Evolutionary conservation across 1,284 basidiomycete species (phyloP).

Genomic region (Gymnopus androsaceus): DNA sequence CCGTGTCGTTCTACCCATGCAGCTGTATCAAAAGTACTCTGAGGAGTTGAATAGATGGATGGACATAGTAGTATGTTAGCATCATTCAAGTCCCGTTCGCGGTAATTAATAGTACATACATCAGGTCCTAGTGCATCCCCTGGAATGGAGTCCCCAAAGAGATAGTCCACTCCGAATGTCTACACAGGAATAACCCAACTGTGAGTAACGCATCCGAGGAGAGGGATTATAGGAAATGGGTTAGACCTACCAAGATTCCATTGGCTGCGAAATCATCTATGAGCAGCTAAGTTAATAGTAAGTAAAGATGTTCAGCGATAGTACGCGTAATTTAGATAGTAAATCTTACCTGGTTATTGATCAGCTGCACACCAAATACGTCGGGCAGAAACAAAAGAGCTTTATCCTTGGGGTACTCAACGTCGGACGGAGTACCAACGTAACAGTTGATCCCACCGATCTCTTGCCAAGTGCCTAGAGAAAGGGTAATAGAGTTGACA

Average conservation of each 20-base stretch:
- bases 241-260: conserved; percentile 44
- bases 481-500: no score
- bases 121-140: conserved; percentile 38
- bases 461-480: conserved; percentile 17
- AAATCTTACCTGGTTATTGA: conserved; percentile 15
- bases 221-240: no score
- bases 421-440: conserved; percentile 43
- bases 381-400: conserved; percentile 54
- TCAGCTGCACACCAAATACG: conserved; percentile 41
- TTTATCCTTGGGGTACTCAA: conserved; percentile 52
- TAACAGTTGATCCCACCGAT: conserved; percentile 51
- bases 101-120: no score
- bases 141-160: conserved; percentile 60
- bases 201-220: no score
- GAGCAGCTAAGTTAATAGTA: conserved; percentile 30
- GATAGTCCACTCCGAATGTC: conserved; percentile 58
- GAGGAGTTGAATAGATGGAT: no score
- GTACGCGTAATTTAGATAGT: no score
- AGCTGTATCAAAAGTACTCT: conserved; percentile 41
- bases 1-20: conserved; percentile 55
- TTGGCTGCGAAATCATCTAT: conserved; percentile 57
- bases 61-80: no score
- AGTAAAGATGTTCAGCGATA: neutral
- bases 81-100: no score
- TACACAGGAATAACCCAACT: no score